Conservation (phyloP, 192 early-diverging fungal species). For the Entophlyctis helioformis region DNA sequence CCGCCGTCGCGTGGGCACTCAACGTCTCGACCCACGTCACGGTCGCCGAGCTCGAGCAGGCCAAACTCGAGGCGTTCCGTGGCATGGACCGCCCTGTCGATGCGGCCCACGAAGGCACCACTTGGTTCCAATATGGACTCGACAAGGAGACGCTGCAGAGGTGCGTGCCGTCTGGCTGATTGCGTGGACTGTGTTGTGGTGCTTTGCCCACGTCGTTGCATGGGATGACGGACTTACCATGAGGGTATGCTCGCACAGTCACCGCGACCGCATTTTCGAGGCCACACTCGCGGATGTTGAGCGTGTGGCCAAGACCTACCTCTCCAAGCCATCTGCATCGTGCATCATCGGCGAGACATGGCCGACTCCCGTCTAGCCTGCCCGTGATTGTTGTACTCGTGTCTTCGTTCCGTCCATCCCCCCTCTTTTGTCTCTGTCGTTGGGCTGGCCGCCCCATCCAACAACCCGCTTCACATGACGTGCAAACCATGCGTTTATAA, state of each 20-base stretch:
- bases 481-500: no score
- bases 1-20: conserved; percentile 55
- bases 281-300: conserved; percentile 58
- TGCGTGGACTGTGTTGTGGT: conserved; percentile 84
- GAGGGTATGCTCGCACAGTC: conserved; percentile 30
- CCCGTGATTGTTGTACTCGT: no score
- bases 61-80: conserved; percentile 82
- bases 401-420: no score
- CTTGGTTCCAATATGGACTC: neutral
- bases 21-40: conserved; percentile 19
- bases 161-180: conserved; percentile 67
- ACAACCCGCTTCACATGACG: no score
- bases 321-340: no score
- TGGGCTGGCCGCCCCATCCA: no score
- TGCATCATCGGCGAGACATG: no score
- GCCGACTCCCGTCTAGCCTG: no score
- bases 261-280: conserved; percentile 62
- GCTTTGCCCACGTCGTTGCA: conserved; percentile 25
- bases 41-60: conserved; percentile 66
- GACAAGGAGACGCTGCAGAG: conserved; percentile 66
- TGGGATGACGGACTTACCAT: neutral
- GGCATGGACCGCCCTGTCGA: conserved; percentile 70
- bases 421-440: no score
- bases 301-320: conserved; percentile 57
- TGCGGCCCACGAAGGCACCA: conserved; percentile 52